Percentiles rank a stretch among this genome's conserved stretches.
These are phyloP conservation scores for Leccinum broughii DNA, from an alignment of 768 basidiomycete species.

Conservation along the genomic window DNA sequence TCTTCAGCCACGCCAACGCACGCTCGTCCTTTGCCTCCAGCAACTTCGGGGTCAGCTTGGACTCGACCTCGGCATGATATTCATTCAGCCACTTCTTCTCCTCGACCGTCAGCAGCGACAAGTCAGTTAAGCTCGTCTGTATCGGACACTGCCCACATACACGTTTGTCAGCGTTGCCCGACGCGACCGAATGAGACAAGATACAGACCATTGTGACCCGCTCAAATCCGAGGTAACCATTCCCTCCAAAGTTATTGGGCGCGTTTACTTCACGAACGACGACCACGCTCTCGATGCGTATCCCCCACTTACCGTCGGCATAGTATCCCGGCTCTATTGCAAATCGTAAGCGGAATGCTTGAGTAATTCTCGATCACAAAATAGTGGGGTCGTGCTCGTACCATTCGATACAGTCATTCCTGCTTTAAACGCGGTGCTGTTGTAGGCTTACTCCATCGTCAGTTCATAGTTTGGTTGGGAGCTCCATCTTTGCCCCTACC, in stretches of 20 bases:
- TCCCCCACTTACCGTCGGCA: slow-evolving; percentile 86
- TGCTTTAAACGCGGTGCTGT: slow-evolving; percentile 67
- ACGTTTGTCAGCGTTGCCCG: not conserved
- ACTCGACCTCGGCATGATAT: slow-evolving; percentile 73
- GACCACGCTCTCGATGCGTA: slow-evolving; percentile 90
- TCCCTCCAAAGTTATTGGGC: slow-evolving; percentile 76
- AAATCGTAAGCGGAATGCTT: not conserved
- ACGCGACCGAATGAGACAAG: not conserved
- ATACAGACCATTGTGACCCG: slow-evolving; percentile 78
- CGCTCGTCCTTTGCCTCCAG: slow-evolving; percentile 42
- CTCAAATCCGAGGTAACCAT: slow-evolving; percentile 84
- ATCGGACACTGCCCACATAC: slow-evolving; percentile 65
- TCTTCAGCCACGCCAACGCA: slow-evolving; percentile 27
- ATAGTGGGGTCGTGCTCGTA: slow-evolving; percentile 18
- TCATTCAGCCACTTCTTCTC: slow-evolving; percentile 82
- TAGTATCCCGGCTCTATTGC: slow-evolving; percentile 85
- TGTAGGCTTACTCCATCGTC: slow-evolving; percentile 49
- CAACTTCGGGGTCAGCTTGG: slow-evolving; percentile 52
- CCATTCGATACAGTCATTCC: slow-evolving; percentile 93
- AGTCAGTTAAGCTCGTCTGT: slow-evolving; percentile 78
- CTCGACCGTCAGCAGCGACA: slow-evolving; percentile 54
- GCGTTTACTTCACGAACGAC: slow-evolving; percentile 73
- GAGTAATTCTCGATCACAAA: not conserved
- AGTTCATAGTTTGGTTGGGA: not conserved
- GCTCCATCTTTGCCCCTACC: slow-evolving; percentile 17